Evolutionary conservation across 495 filamentous ascomycete genomes (phyloP).

Genomic region (Tuber microsphaerosporum): DNA sequence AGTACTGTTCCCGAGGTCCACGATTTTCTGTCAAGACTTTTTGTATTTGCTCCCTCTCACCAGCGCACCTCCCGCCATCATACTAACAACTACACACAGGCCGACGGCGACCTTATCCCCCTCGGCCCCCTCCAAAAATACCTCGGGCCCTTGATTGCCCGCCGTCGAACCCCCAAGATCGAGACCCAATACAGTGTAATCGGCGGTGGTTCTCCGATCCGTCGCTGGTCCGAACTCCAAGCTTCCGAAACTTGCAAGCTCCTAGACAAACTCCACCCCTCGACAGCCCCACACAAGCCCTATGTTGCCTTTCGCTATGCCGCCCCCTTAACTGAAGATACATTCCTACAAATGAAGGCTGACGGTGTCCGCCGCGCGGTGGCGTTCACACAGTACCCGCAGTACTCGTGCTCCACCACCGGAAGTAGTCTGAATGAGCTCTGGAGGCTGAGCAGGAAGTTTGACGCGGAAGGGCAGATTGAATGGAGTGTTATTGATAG

Average conservation of each 20-base stretch:
- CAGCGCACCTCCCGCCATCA: neutral
- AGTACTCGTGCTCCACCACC: constrained; percentile 98
- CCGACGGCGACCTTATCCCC: constrained; percentile 93
- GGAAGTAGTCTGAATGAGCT: constrained; percentile 93
- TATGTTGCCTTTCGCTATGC: constrained; percentile 99
- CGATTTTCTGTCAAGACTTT: constrained; percentile 85
- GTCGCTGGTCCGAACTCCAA: constrained; percentile 95
- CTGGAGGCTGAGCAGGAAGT: constrained; percentile 86
- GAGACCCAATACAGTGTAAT: constrained; percentile 90
- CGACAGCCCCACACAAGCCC: constrained; percentile 93
- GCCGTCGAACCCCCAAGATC: constrained; percentile 87
- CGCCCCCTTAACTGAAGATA: constrained; percentile 85
- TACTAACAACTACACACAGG: constrained; percentile 47
- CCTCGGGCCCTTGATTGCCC: constrained; percentile 77
- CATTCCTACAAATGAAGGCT: constrained; percentile 69
- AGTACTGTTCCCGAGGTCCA: constrained; percentile 80
- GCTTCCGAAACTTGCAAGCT: constrained; percentile 91
- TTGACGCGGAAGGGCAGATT: constrained; percentile 74
- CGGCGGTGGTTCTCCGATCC: constrained; percentile 92
- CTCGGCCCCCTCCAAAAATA: constrained; percentile 86
- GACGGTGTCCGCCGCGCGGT: constrained; percentile 94
- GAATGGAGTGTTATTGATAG: constrained; percentile 96
- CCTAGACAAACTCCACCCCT: constrained; percentile 78
- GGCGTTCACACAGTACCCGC: constrained; percentile 96
- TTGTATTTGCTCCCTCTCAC: constrained; percentile 51